Percentiles rank a stretch among this genome's conserved stretches.
These are phyloP conservation scores for Pythium apleroticum DNA, from an alignment of 352 stramenopile genomes.

Conservation along the genomic window DNA sequence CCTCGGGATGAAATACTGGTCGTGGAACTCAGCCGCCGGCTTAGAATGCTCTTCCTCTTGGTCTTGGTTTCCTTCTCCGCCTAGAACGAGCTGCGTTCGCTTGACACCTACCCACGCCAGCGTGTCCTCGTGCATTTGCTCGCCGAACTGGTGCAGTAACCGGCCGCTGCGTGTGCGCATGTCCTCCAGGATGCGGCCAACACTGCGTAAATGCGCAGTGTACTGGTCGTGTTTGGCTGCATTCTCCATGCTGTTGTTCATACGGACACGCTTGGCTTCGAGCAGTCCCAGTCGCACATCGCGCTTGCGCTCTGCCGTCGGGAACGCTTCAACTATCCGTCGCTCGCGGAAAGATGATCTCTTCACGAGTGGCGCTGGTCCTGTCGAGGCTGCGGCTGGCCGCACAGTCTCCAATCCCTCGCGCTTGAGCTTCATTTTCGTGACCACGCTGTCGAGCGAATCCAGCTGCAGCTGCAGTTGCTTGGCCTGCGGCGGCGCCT, in stretches of 20 bases:
- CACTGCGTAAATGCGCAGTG: background rate
- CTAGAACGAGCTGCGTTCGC: background rate
- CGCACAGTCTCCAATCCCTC: slow-evolving; percentile 16
- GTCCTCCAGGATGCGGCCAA: slow-evolving; percentile 11
- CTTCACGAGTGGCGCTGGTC: slow-evolving; percentile 21
- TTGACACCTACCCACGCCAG: slow-evolving; percentile 7
- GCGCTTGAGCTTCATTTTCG: slow-evolving; percentile 1
- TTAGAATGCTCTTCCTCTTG: background rate
- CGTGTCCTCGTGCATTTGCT: slow-evolving; percentile 24
- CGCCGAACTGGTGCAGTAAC: slow-evolving; percentile 23
- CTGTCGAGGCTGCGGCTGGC: background rate
- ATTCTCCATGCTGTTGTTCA: background rate
- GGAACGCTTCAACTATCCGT: slow-evolving; percentile 8
- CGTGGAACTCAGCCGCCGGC: background rate
- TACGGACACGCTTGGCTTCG: slow-evolving; percentile 12
- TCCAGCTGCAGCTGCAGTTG: slow-evolving; percentile 28
- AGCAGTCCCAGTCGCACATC: slow-evolving; percentile 17
- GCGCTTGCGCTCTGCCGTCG: slow-evolving; percentile 19
- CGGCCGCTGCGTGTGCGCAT: slow-evolving; percentile 22
- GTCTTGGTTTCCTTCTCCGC: slow-evolving; percentile 8
- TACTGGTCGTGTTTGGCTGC: slow-evolving; percentile 11
- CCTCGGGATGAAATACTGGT: slow-evolving; percentile 12
- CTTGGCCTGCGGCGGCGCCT: slow-evolving; percentile 16
- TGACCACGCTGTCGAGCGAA: slow-evolving; percentile 11
- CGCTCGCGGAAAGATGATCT: slow-evolving; percentile 21